Base-by-base conservation (phyloP, 768 basidiomycete species). In the Xanthoconium purpureum region DNA sequence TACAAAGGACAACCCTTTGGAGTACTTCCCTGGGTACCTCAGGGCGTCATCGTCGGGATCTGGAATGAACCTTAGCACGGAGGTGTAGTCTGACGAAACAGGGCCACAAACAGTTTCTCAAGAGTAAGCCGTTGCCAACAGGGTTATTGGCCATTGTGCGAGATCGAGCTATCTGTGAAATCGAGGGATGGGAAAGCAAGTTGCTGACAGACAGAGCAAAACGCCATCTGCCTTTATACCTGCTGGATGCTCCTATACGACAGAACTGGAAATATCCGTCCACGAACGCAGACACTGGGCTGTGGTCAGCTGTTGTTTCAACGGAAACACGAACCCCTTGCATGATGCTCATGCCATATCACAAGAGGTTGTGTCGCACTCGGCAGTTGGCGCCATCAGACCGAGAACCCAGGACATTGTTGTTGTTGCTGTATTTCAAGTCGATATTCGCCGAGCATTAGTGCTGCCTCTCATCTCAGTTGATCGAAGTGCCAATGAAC, bases 41-140 rank as follows among this genome's bases (percentile, higher is more conserved):
- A 43, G 12, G 1, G 56, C 56, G 28, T 43, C 45, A 20, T 53
- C 56, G 13, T 57, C 56, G 3, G 56, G 51, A 37, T 53, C 56
- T 57, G 14, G 29, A 30, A 43, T 4, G 18, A 33, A 14, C 30
- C 12, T 59, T 2, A 52, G 55, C 9, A 36, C 17, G 4, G 33
- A 13, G 15, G 3, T n/a, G 20, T 11, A 5, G 3, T n/a, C 33
- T 17, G 3, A 29, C 5, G 17, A 29, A n/a, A 39, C 3, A 11
- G 36, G 1, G 37, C 32, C 6, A 42, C 53, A n/a, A 30, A 55
- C 57, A 55, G 11, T 58, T 55, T 42, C 57, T 54, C 52, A 58
- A 40, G 9, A 40, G 12, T 3, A 58, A 15, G n/a, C 17, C 10
- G 20, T 3, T n/a, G n/a, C n/a, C n/a, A n/a, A n/a, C 9, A 12